These are phyloP conservation scores for Sarocladiaceae sp. DNA, from an alignment of 2,329 filamentous ascomycete species.

Conservation along the genomic window DNA sequence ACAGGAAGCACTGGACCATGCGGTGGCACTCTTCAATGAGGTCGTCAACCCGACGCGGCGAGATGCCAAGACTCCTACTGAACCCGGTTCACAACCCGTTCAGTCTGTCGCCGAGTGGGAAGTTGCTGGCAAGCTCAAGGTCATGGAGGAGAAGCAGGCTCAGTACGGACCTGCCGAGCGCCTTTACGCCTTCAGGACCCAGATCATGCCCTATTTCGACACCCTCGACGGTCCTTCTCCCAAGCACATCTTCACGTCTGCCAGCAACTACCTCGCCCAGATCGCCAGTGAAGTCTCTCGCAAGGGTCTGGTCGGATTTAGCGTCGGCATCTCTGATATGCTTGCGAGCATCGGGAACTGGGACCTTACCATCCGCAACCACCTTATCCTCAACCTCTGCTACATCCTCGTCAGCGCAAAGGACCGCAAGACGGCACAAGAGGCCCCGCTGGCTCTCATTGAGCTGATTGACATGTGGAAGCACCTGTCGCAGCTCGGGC, in stretches of 20 bases:
- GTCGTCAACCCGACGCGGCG: slow-evolving; percentile 24
- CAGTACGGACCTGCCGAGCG: slow-evolving; percentile 13
- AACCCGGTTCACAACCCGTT: not conserved
- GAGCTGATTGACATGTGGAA: slow-evolving; percentile 30
- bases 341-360: slow-evolving; percentile 19
- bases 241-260: slow-evolving; percentile 19
- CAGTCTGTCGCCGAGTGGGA: slow-evolving; percentile 20
- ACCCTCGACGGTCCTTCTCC: slow-evolving; percentile 21
- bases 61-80: not conserved
- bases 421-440: not conserved
- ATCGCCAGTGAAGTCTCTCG: slow-evolving; percentile 14
- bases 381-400: slow-evolving; percentile 27
- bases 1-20: slow-evolving; percentile 18
- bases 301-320: slow-evolving; percentile 13
- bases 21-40: slow-evolving; percentile 24
- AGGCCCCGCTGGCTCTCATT: slow-evolving; percentile 10
- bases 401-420: slow-evolving; percentile 12
- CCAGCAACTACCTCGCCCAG: slow-evolving; percentile 17
- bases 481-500: slow-evolving; percentile 28
- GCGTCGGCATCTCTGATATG: slow-evolving; percentile 21
- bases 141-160: slow-evolving; percentile 16
- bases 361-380: slow-evolving; percentile 21
- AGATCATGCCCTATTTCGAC: slow-evolving; percentile 25
- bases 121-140: slow-evolving; percentile 23
- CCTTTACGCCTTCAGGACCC: slow-evolving; percentile 19